Evolutionary conservation across 768 basidiomycete species (phyloP).

Genomic region (Leucogyrophana mollusca): DNA sequence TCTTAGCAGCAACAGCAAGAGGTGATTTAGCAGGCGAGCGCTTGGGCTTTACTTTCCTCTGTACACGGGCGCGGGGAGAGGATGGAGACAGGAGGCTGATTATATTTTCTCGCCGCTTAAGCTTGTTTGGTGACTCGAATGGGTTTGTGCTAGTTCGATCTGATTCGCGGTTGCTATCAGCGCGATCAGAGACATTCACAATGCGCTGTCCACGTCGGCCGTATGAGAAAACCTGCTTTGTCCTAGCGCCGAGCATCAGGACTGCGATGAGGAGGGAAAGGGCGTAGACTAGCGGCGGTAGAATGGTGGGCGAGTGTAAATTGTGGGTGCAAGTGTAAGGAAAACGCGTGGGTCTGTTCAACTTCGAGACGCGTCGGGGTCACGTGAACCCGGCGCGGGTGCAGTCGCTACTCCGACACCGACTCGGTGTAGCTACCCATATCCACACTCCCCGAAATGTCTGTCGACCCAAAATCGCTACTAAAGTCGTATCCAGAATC

Average conservation of each 20-base stretch:
- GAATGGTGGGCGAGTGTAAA: neutral
- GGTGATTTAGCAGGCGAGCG: slow-evolving; percentile 16
- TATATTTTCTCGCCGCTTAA: slow-evolving; percentile 19
- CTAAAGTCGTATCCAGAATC: slow-evolving; percentile 53
- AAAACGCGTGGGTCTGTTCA: too few relatives aligned
- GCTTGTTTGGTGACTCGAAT: slow-evolving; percentile 4
- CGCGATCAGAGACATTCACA: slow-evolving; percentile 43
- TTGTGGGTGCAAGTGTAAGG: too few relatives aligned
- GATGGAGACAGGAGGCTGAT: slow-evolving; percentile 18
- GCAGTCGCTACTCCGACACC: slow-evolving; percentile 27
- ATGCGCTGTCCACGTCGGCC: slow-evolving; percentile 63
- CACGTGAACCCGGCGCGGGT: too few relatives aligned
- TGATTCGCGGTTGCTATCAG: neutral
- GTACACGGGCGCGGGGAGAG: slow-evolving; percentile 8
- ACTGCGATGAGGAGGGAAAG: neutral
- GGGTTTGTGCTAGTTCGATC: slow-evolving; percentile 1
- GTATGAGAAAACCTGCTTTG: slow-evolving; percentile 65
- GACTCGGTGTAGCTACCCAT: slow-evolving; percentile 37
- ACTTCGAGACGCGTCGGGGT: too few relatives aligned
- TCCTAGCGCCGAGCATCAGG: slow-evolving; percentile 57
- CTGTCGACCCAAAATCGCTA: slow-evolving; percentile 42
- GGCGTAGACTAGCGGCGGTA: neutral
- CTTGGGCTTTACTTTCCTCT: slow-evolving; percentile 9
- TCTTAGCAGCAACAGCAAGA: slow-evolving; percentile 31
- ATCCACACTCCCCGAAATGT: slow-evolving; percentile 49